phyloP scores from a whole-genome alignment of 352 stramenopile species.

The Phytophthora boehmeriae region DNA sequence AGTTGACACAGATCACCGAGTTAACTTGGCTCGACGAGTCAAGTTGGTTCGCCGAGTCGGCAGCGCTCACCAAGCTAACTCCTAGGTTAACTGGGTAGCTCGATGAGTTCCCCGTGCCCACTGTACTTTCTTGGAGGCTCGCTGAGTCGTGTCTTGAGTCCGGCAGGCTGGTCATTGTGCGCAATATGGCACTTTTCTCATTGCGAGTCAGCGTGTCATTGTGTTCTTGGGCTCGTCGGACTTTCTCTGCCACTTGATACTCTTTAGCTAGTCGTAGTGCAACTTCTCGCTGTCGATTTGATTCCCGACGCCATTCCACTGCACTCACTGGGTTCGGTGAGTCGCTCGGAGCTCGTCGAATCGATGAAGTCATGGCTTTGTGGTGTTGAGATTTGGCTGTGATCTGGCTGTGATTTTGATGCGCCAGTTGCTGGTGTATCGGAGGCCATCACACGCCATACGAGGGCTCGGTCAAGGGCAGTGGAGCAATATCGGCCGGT shows the following conservation, averaged over 20 bases:
- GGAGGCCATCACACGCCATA: too few relatives aligned
- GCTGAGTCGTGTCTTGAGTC: neutral
- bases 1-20: too few relatives aligned
- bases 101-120: too few relatives aligned
- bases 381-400: too few relatives aligned
- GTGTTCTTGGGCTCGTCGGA: neutral
- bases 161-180: too few relatives aligned
- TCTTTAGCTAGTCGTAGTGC: conserved; percentile 2
- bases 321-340: neutral
- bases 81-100: too few relatives aligned
- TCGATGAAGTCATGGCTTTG: conserved; percentile 3
- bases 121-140: neutral
- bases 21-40: neutral
- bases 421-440: too few relatives aligned
- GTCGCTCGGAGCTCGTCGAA: neutral
- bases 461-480: too few relatives aligned
- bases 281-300: conserved; percentile 7
- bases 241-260: neutral
- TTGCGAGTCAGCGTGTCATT: neutral
- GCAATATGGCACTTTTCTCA: neutral
- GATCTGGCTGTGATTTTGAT: too few relatives aligned
- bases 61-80: too few relatives aligned
- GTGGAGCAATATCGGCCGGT: too few relatives aligned
- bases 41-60: neutral
- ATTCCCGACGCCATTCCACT: conserved; percentile 1